Percentiles rank a stretch among this genome's conserved stretches.
phyloP scores from a whole-genome alignment of 208 protist species.

The Herpetomonas samuelpessoai region DNA sequence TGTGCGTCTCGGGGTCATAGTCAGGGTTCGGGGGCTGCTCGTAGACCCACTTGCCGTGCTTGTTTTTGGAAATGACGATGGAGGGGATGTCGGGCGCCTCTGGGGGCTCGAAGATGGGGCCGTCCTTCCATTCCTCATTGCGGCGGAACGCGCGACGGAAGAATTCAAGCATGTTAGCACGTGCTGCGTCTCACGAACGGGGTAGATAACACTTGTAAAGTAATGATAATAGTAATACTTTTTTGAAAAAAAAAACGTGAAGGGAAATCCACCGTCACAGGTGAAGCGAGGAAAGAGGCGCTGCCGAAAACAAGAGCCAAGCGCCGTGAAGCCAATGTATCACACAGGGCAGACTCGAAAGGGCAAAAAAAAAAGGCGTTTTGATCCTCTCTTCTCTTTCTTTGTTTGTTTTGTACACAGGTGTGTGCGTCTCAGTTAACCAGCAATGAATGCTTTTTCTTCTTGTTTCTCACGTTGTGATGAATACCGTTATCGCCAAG shows the following conservation, averaged over 20 bases:
- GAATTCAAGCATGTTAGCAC: not conserved
- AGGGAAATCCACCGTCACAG: no score
- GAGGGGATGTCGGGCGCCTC: not conserved
- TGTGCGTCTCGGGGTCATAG: conserved; percentile 1
- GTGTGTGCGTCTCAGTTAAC: no score
- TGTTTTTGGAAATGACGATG: not conserved
- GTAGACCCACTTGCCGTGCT: not conserved
- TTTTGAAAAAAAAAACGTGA: conserved; percentile 11
- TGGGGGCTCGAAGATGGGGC: not conserved
- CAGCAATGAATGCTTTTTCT: no score
- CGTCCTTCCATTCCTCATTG: not conserved
- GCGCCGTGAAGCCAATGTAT: no score
- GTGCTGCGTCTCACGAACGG: not conserved
- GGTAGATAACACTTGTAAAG: no score
- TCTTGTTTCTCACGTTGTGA: no score
- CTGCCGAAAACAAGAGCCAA: no score
- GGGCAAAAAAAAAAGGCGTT: conserved; percentile 15
- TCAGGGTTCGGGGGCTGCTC: not conserved
- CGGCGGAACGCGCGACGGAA: not conserved
- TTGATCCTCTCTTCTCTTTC: no score
- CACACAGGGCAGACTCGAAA: no score
- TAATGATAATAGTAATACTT: not conserved
- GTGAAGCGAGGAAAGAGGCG: no score
- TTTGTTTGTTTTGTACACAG: no score
- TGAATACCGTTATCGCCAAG: no score